phyloP scores from a whole-genome alignment of 176 grass and related monocot genomes.

The Rhipidocladum racemiflorum region DNA sequence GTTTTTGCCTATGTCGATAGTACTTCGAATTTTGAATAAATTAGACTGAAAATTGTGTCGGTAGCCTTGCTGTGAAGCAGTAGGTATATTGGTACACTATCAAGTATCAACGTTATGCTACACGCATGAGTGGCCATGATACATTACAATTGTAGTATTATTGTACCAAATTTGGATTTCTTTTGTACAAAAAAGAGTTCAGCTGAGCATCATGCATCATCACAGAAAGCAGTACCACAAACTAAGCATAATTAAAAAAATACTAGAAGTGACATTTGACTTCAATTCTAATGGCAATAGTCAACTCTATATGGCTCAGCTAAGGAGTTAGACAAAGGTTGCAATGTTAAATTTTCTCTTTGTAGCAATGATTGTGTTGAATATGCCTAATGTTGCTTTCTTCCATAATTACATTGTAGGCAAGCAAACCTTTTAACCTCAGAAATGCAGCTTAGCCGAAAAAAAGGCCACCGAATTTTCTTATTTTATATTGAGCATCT shows the following conservation, averaged over 20 bases:
- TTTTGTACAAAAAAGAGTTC: neutral
- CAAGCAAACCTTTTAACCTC: neutral
- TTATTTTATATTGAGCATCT: conserved; percentile 9
- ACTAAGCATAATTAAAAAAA: neutral
- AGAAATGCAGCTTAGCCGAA: neutral
- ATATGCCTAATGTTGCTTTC: neutral
- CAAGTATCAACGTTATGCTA: neutral
- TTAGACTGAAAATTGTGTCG: neutral
- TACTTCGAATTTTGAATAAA: neutral
- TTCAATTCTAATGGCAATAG: neutral
- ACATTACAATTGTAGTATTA: neutral
- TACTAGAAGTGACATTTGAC: neutral
- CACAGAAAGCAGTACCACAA: neutral
- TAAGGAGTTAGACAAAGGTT: neutral
- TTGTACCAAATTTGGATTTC: neutral
- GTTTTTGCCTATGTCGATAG: neutral
- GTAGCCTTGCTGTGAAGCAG: neutral
- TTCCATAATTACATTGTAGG: neutral
- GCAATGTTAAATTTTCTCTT: neutral
- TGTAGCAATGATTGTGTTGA: neutral
- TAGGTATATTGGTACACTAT: conserved; percentile 1
- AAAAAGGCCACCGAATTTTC: neutral
- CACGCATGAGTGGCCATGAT: neutral
- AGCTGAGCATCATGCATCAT: neutral
- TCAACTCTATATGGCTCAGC: neutral